These are phyloP conservation scores for Filobasidium wieringae DNA, from an alignment of 768 basidiomycete genomes.

Conservation along the genomic window DNA sequence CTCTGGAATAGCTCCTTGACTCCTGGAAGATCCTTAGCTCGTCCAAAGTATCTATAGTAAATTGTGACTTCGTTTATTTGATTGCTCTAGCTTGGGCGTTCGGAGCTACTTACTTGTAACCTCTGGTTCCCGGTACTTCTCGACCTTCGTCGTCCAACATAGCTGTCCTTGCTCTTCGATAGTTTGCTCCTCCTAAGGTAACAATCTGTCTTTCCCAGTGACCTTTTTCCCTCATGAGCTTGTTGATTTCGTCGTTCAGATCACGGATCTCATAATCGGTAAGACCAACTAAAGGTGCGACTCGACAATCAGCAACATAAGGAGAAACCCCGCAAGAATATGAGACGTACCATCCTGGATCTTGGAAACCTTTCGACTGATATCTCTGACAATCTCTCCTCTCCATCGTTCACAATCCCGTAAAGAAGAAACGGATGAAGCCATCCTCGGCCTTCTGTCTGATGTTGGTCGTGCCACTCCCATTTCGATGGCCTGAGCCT, in stretches of 20 bases:
- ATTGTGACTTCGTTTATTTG: not conserved
- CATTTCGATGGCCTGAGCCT: constrained; percentile 90
- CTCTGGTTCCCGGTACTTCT: constrained; percentile 91
- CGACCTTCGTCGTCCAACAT: constrained; percentile 91
- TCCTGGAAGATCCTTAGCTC: constrained; percentile 89
- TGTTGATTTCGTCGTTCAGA: constrained; percentile 95
- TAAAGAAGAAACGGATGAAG: constrained; percentile 78
- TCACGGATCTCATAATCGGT: constrained; percentile 94
- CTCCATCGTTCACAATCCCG: constrained; percentile 91
- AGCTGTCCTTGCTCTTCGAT: constrained; percentile 72
- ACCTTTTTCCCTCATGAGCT: constrained; percentile 80
- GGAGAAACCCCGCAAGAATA: not conserved
- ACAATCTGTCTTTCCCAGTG: constrained; percentile 99
- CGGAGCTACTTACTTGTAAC: constrained; percentile 71
- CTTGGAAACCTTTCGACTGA: constrained; percentile 91
- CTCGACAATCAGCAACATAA: not conserved
- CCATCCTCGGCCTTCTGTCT: constrained; percentile 84
- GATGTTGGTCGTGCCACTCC: constrained; percentile 65
- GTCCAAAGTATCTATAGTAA: constrained; percentile 72
- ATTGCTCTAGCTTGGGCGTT: too few species aligned
- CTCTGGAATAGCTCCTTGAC: constrained; percentile 88
- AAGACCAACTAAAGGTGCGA: constrained; percentile 55
- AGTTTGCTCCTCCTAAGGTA: constrained; percentile 90
- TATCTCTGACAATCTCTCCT: constrained; percentile 87
- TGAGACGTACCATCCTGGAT: constrained; percentile 74